Base-by-base conservation (phyloP, 192 early-diverging fungal species). In the Backusella luteola region DNA sequence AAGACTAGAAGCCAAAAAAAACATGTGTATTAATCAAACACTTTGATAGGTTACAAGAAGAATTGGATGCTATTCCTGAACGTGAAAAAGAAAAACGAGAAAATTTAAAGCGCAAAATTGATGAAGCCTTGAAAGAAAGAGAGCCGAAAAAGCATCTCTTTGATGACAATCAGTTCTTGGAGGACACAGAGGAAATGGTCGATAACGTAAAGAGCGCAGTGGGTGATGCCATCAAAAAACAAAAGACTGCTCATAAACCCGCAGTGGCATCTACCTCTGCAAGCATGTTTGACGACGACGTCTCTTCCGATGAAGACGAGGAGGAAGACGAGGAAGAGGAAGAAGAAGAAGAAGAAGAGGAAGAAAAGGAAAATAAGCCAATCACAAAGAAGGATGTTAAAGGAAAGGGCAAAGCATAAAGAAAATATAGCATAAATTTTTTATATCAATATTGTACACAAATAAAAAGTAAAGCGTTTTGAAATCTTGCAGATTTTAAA, bases 151-250 rank as follows among this genome's bases (percentile, higher is more conserved):
- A 96, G 81, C 81, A 92, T 71, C 87, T 92, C 0, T 97, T 96
- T 85, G 93, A 98, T 75, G 96, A 98, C 76, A 81, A 88, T 0
- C 86, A 93, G 32, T 98, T 92, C 71, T 84, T 88, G 46, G 79
- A 90, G 66, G 86, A 89, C 39, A 81, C 88, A 36, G 92, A 93
- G 77, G 86, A 93, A 49, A 86, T 90, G 11, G 85, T 90, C 0
- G 92, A 91, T 53, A 81, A 85, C 15, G 88, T 92, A 9, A 90
- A 90, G 67, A 69, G 69, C 17, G 87, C 90, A 14, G 88, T 94
- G 34, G 74, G 78, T 0, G 79, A 80, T 36, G 81, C 73, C 4
- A 4, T 85, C 66, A 82, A 82, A 35, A 38, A 52, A 67, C 70
- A 79, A 52, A 76, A 79, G 42, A 23, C 68, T 1, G 36, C 4